Conservation (phyloP, 2,329 filamentous ascomycete genomes). For the Verticillium nonalfalfae region DNA sequence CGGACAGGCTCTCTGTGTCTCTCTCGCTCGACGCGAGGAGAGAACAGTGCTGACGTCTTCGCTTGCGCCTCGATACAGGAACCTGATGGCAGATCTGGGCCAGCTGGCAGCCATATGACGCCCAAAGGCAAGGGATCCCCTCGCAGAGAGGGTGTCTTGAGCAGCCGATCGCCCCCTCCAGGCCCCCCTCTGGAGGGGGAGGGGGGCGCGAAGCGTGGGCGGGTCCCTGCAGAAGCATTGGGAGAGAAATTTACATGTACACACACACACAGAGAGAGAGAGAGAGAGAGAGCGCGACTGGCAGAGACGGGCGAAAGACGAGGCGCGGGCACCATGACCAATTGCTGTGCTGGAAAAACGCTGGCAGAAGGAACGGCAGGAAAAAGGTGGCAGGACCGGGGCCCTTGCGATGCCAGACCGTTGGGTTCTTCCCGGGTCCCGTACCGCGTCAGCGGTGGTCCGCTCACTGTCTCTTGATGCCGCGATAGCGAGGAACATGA, state of each 20-base stretch:
- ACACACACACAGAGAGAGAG: too few species aligned
- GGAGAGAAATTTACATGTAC: neutral
- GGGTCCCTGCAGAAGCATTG: neutral
- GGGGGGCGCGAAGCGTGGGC: neutral
- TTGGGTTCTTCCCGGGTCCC: neutral
- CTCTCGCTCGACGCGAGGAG: neutral
- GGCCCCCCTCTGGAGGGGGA: neutral
- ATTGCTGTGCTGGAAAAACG: neutral
- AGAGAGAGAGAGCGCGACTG: too few species aligned
- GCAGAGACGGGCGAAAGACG: too few species aligned
- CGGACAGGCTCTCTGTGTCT: neutral
- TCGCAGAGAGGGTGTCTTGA: neutral
- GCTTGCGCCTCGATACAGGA: neutral
- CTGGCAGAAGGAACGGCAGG: neutral
- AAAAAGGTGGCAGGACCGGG: neutral
- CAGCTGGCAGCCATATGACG: neutral
- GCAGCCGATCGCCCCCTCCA: neutral
- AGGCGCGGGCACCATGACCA: neutral
- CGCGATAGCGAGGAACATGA: neutral
- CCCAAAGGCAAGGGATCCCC: neutral
- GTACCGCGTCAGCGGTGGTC: neutral
- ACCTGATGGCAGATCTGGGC: neutral
- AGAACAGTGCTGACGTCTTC: neutral
- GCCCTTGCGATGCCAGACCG: conserved; percentile 1
- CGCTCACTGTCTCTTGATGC: neutral